Evolutionary conservation across 1,284 basidiomycete genomes (phyloP).

Genomic region (Bjerkandera adusta): DNA sequence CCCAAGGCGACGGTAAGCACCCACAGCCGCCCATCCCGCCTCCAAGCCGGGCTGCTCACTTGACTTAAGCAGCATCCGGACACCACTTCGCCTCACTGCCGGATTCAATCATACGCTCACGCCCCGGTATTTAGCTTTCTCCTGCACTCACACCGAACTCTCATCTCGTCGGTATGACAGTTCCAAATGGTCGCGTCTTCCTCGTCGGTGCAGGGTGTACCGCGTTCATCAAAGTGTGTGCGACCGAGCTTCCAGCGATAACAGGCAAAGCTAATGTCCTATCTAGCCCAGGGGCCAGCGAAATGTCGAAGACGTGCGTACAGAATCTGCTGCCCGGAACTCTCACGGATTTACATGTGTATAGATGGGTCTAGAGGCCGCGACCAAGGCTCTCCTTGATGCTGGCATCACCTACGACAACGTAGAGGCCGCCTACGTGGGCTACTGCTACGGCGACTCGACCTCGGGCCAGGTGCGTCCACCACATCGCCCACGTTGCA

Average conservation of each 20-base stretch:
- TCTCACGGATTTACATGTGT: not conserved
- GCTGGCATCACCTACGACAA: conserved; percentile 82
- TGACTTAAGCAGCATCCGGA: no score
- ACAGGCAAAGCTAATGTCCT: conserved; percentile 52
- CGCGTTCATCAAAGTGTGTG: conserved; percentile 71
- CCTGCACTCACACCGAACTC: no score
- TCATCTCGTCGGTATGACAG: no score
- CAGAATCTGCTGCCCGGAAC: not conserved
- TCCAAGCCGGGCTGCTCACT: no score
- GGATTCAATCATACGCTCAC: no score
- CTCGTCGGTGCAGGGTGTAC: conserved; percentile 80
- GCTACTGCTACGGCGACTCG: conserved; percentile 79
- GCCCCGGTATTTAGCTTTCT: no score
- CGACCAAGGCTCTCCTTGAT: conserved; percentile 83
- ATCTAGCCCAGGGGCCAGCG: conserved; percentile 59
- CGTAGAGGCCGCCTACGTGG: conserved; percentile 76
- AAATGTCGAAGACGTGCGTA: conserved; percentile 61
- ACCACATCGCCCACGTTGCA: not conserved
- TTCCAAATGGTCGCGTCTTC: conserved; percentile 53
- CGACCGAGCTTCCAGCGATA: conserved; percentile 43
- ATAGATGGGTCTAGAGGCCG: conserved; percentile 80
- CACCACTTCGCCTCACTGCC: no score
- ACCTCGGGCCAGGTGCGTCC: conserved; percentile 73
- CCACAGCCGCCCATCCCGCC: no score
- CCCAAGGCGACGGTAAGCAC: no score